Base-by-base conservation (phyloP, 306 rosid species). In the Astragalus glycyphyllos region DNA sequence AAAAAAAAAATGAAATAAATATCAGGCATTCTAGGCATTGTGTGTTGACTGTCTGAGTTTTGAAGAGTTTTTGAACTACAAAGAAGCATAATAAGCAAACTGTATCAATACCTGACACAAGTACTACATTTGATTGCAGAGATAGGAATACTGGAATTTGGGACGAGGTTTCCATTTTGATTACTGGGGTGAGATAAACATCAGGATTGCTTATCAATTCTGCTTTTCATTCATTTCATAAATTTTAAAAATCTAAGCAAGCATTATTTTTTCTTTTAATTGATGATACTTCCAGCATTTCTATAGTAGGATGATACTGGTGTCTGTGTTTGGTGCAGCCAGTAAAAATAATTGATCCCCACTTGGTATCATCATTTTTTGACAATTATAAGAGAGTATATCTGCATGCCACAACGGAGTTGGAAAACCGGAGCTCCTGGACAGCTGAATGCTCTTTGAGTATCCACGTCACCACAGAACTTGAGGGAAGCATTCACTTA, bases 61-160 rank as follows among this genome's bases (percentile, higher is more conserved):
- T 62, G 76, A 60, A 61, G 60, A 68, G 82, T 59, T 66, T 59
- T 12, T 66, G 53, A 73, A 42, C 57, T 54, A 4, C 60, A 37
- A 48, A 53, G 38, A 58, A 64, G 72, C 16, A 56, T 64, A 50
- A 57, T 29, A 41, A 68, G 63, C 40, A 67, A 38, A 54, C 38
- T 50, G 3, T 15, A 15, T 69, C 35, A 49, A 59, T 68, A 59
- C 65, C 44, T 67, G 50, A 77, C 46, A 69, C 35, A 26, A 14
- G 29, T 77, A 55, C 58, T 45, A 41, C 50, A 77, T 69, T 23
- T 85, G 73, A 73, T 69, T 77, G 78, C 90, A 90, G 98, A 82
- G 98, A 93, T 82, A 84, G 98, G 82, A 93, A 93, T 86, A 93
- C 98, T 11, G 98, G 98, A 84, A 85, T 93, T 73, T 93, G 98